Percentiles rank a stretch among this genome's conserved stretches.
Conservation (phyloP, 257 asterid genomes). For the Nicotiana knightiana region DNA sequence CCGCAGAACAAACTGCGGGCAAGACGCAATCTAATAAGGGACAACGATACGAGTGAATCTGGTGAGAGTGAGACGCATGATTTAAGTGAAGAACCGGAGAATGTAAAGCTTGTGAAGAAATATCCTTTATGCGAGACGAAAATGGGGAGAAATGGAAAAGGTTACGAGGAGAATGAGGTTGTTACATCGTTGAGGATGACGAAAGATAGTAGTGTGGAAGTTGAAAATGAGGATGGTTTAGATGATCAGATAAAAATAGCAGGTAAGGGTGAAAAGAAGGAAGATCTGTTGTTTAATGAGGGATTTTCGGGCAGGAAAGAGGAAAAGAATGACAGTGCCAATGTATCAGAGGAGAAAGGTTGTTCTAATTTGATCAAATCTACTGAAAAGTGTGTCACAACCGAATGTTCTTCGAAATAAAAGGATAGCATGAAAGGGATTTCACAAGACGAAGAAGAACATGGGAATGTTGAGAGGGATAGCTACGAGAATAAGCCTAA, state of each 20-base stretch:
- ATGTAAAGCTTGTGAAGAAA: neutral
- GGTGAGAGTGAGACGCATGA: neutral
- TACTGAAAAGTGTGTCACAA: neutral
- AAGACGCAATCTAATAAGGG: neutral
- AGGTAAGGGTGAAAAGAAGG: neutral
- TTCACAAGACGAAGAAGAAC: neutral
- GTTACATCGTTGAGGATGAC: neutral
- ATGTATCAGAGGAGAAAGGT: neutral
- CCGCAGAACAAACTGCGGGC: slow-evolving; percentile 21
- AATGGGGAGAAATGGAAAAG: neutral
- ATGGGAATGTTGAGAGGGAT: neutral
- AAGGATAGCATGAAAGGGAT: slow-evolving; percentile 3
- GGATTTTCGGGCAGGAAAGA: neutral
- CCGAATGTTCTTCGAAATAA: neutral
- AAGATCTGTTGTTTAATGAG: neutral
- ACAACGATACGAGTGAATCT: neutral
- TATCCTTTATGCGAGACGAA: neutral
- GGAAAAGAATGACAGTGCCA: neutral
- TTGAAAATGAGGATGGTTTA: neutral
- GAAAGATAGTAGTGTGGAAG: neutral
- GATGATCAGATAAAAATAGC: neutral
- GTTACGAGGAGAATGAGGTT: slow-evolving; percentile 2
- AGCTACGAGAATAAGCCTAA: neutral
- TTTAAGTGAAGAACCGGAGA: neutral
- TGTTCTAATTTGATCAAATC: neutral